Conservation (phyloP, 805 yeast genomes). For the Wickerhamiella spandovensis region DNA sequence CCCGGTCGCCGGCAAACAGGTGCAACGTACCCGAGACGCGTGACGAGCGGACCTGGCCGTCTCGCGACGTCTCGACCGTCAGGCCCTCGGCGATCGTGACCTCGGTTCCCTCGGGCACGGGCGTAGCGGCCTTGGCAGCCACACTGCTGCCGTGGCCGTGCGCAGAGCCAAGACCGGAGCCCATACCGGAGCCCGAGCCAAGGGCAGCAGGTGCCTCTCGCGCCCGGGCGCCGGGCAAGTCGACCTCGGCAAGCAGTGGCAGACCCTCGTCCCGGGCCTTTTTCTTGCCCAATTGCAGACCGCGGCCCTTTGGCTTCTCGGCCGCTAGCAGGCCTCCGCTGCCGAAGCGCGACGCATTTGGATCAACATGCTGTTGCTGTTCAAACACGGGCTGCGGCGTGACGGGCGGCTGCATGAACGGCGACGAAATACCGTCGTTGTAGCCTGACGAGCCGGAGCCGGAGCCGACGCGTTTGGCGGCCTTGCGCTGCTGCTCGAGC, state of each 20-base stretch:
- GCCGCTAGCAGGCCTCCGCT: neutral
- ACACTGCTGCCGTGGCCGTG: neutral
- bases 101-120: slow-evolving; percentile 60
- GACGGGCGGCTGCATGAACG: slow-evolving; percentile 3
- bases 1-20: slow-evolving; percentile 70
- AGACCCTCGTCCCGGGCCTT: slow-evolving; percentile 15
- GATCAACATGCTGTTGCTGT: slow-evolving; percentile 1
- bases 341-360: neutral
- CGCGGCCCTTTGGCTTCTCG: slow-evolving; percentile 45
- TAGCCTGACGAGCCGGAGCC: slow-evolving; percentile 5
- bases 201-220: neutral
- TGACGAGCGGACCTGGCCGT: slow-evolving; percentile 45
- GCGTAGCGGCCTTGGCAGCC: slow-evolving; percentile 12
- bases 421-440: slow-evolving; percentile 9
- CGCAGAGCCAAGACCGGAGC: too few species aligned
- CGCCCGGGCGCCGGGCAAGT: slow-evolving; percentile 23
- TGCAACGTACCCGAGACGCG: slow-evolving; percentile 88
- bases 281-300: slow-evolving; percentile 64
- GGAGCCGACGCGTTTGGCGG: slow-evolving; percentile 22
- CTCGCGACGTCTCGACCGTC: slow-evolving; percentile 66
- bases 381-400: slow-evolving; percentile 4
- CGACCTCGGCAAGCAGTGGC: slow-evolving; percentile 24
- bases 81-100: slow-evolving; percentile 65
- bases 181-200: neutral
- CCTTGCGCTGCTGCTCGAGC: slow-evolving; percentile 42